Conservation (phyloP, 371 early-diverging fungal species). For the Choanephora cucurbitarum region DNA sequence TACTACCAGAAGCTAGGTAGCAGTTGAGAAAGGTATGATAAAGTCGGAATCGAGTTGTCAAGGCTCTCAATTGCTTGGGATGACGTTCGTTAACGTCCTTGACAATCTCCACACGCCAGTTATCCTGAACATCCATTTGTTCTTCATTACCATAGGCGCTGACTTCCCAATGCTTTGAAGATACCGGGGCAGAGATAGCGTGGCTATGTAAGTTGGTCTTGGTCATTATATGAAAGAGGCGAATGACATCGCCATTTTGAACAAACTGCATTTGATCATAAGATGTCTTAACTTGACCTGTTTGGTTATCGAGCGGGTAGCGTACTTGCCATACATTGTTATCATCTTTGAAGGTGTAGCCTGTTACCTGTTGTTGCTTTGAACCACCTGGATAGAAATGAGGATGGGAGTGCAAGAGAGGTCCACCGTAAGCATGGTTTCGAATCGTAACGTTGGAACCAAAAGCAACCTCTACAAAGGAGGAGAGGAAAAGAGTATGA, state of each 20-base stretch:
- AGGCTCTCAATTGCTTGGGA: constrained; percentile 55
- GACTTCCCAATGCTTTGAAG: constrained; percentile 85
- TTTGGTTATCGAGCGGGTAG: constrained; percentile 16
- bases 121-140: constrained; percentile 77
- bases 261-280: constrained; percentile 46
- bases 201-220: constrained; percentile 84
- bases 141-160: constrained; percentile 75
- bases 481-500: neutral
- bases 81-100: constrained; percentile 53
- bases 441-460: constrained; percentile 93
- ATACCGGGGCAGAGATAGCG: constrained; percentile 78
- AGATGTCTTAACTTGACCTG: neutral
- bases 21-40: constrained; percentile 79
- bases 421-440: constrained; percentile 84
- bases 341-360: constrained; percentile 92
- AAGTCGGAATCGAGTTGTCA: constrained; percentile 90
- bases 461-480: constrained; percentile 77
- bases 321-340: constrained; percentile 95
- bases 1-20: constrained; percentile 72
- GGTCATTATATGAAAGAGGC: constrained; percentile 78
- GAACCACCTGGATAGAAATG: constrained; percentile 84
- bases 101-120: constrained; percentile 89
- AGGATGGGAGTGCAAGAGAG: constrained; percentile 96
- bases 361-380: constrained; percentile 49
- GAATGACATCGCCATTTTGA: constrained; percentile 78